These are phyloP conservation scores for Fonsecaea pugnacius DNA, from an alignment of 2,329 filamentous ascomycete genomes.

Conservation along the genomic window DNA sequence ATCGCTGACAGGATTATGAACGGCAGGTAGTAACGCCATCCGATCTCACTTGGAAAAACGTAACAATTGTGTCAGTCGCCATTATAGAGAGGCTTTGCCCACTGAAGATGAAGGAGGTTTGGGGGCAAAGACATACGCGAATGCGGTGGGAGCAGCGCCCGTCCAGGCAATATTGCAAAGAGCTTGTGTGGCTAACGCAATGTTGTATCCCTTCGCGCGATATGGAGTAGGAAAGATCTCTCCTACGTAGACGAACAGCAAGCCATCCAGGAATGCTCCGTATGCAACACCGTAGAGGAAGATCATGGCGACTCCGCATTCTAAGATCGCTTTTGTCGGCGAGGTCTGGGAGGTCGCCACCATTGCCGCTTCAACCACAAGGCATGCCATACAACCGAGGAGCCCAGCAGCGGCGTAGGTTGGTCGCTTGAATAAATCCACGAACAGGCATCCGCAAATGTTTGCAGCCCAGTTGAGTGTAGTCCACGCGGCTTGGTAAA, in stretches of 20 bases:
- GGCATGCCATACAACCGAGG: conserved; percentile 44
- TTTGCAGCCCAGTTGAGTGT: conserved; percentile 22
- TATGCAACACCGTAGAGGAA: conserved; percentile 48
- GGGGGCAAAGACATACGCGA: neutral
- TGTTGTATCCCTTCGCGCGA: neutral
- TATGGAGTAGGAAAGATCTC: conserved; percentile 2
- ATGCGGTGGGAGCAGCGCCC: conserved; percentile 1
- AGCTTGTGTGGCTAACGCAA: neutral
- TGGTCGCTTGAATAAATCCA: conserved; percentile 17
- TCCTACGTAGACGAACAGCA: neutral
- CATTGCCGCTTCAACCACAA: conserved; percentile 46
- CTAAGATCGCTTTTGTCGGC: conserved; percentile 39
- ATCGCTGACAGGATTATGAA: neutral
- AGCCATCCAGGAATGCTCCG: conserved; percentile 38
- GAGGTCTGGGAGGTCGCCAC: conserved; percentile 43
- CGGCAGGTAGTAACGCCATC: neutral
- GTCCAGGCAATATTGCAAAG: neutral
- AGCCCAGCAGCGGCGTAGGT: conserved; percentile 39
- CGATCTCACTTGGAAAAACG: neutral
- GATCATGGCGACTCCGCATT: conserved; percentile 46
- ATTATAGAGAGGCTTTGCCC: neutral
- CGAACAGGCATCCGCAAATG: conserved; percentile 6
- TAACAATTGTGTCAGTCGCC: neutral
- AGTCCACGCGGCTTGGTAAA: conserved; percentile 8
- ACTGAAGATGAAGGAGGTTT: neutral